Percentiles rank a stretch among this genome's conserved stretches.
phyloP scores from a whole-genome alignment of 371 early-diverging fungal species.

The Mucor plumbeus region DNA sequence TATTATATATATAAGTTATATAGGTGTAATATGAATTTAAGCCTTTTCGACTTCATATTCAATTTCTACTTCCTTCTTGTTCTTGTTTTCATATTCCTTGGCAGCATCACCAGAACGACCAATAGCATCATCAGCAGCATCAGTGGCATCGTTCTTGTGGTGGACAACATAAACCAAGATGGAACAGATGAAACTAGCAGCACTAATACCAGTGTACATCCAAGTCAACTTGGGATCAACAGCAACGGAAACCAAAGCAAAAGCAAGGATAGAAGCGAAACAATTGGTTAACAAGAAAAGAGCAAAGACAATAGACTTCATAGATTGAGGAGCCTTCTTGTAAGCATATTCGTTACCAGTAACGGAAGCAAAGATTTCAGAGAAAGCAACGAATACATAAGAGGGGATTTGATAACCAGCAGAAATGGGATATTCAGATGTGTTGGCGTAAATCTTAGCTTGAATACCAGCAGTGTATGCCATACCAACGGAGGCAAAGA shows the following conservation, averaged over 20 bases:
- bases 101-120: constrained; percentile 22
- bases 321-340: constrained; percentile 72
- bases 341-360: constrained; percentile 84
- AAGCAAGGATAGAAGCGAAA: constrained; percentile 66
- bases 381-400: constrained; percentile 68
- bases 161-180: constrained; percentile 36
- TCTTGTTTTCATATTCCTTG: constrained; percentile 5
- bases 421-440: constrained; percentile 54
- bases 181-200: constrained; percentile 28
- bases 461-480: constrained; percentile 77
- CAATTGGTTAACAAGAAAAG: constrained; percentile 75
- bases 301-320: constrained; percentile 81
- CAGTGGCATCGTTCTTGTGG: constrained; percentile 34
- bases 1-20: not conserved
- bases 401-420: constrained; percentile 74
- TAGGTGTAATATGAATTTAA: not conserved
- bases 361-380: constrained; percentile 76
- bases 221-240: constrained; percentile 72
- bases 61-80: constrained; percentile 1
- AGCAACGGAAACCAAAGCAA: constrained; percentile 70
- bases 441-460: constrained; percentile 62
- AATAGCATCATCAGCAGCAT: constrained; percentile 41
- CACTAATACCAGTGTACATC: constrained; percentile 61
- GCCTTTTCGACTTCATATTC: constrained; percentile 33
- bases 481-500: constrained; percentile 70